Evolutionary conservation across 139 green algal genomes (phyloP).

Genomic region (Chara braunii): DNA sequence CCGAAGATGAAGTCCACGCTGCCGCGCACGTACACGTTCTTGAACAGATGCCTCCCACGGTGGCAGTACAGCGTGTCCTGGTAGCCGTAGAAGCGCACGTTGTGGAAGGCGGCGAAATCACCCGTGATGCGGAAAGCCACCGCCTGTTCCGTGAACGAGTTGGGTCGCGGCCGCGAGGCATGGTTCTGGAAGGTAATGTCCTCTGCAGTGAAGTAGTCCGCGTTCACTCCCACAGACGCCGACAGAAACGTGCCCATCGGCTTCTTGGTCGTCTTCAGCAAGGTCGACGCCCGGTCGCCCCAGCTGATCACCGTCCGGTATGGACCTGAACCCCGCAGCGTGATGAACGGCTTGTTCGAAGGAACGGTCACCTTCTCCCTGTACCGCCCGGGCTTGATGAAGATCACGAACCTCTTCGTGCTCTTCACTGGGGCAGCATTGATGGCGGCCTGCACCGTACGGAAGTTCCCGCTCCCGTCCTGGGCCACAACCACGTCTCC

Average conservation of each 20-base stretch:
- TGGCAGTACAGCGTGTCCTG: slow-evolving; percentile 22
- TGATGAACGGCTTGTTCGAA: no score
- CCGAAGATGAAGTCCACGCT: slow-evolving; percentile 19
- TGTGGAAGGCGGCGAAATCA: slow-evolving; percentile 2
- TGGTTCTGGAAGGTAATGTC: slow-evolving; percentile 19
- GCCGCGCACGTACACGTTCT: slow-evolving; percentile 8
- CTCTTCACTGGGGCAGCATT: background rate
- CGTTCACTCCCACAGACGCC: background rate
- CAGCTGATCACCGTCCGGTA: no score
- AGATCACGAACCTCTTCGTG: background rate
- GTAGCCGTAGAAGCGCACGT: background rate
- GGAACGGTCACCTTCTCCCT: no score
- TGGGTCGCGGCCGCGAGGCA: background rate
- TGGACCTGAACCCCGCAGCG: no score
- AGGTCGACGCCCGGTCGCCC: no score
- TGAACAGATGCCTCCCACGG: slow-evolving; percentile 2
- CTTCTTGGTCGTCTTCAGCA: no score
- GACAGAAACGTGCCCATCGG: background rate
- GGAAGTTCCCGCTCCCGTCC: slow-evolving; percentile 8
- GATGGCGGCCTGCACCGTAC: slow-evolving; percentile 1
- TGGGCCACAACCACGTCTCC: background rate
- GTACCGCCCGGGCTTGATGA: slow-evolving; percentile 11
- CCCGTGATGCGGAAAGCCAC: slow-evolving; percentile 14
- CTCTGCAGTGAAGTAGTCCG: slow-evolving; percentile 9
- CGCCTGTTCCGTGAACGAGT: slow-evolving; percentile 5